Conservation (phyloP, 129 eudicot genomes). For the Chrysanthemum makinoi region DNA sequence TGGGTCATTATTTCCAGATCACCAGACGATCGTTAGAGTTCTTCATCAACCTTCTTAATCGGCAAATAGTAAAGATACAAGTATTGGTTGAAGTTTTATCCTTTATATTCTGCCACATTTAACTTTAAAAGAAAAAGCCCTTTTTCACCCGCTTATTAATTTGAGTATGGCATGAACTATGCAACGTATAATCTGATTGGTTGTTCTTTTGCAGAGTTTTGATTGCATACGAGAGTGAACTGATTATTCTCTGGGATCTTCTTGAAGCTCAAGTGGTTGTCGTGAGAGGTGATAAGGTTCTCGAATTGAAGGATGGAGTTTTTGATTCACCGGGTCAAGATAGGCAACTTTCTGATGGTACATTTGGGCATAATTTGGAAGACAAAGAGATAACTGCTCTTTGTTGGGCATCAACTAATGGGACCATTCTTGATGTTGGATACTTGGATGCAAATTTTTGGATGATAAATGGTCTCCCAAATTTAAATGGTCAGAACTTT, state of each 20-base stretch:
- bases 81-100: too few relatives aligned
- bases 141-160: too few relatives aligned
- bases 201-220: conserved; percentile 50
- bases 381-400: conserved; percentile 90
- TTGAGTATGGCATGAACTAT: too few relatives aligned
- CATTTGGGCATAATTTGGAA: conserved; percentile 30
- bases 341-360: background rate
- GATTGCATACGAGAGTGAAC: conserved; percentile 71
- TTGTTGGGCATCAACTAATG: conserved; percentile 91
- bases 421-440: conserved; percentile 80
- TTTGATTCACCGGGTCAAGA: conserved; percentile 39
- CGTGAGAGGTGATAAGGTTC: conserved; percentile 70
- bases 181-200: background rate
- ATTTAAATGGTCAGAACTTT: too few relatives aligned
- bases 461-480: too few relatives aligned
- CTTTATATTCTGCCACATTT: too few relatives aligned
- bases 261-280: conserved; percentile 54
- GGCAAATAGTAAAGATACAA: too few relatives aligned
- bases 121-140: too few relatives aligned
- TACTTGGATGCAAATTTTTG: conserved; percentile 37
- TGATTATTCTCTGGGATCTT: conserved; percentile 79
- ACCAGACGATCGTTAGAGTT: too few relatives aligned
- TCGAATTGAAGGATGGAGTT: conserved; percentile 55
- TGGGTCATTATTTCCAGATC: too few relatives aligned
- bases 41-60: too few relatives aligned